A percentile compares a stretch with the other conserved stretches of the same genome.
These are phyloP conservation scores for Suhomyces emberorum DNA, from an alignment of 805 yeast species.

Conservation along the genomic window DNA sequence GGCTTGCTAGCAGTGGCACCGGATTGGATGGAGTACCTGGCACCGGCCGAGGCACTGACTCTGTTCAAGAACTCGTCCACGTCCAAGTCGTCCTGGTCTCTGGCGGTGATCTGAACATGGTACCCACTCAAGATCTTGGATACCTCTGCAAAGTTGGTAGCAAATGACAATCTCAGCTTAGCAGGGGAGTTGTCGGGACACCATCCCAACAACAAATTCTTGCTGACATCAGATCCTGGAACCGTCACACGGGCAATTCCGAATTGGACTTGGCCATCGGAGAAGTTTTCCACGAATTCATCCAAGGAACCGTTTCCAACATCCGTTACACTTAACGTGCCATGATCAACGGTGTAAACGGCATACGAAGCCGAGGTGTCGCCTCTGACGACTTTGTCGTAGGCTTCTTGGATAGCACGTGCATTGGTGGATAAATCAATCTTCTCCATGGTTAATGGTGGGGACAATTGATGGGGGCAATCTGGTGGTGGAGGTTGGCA, in stretches of 20 bases:
- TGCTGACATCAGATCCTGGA: conserved; percentile 87
- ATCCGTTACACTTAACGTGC: conserved; percentile 45
- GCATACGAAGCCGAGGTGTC: conserved; percentile 71
- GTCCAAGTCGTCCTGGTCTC: conserved; percentile 87
- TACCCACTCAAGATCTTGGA: conserved; percentile 72
- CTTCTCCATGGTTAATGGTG: conserved; percentile 44
- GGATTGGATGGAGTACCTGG: conserved; percentile 74
- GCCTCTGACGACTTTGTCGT: conserved; percentile 76
- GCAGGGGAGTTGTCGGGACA: conserved; percentile 93
- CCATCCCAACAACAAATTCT: conserved; percentile 88
- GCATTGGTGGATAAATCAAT: conserved; percentile 66
- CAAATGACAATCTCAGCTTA: conserved; percentile 72
- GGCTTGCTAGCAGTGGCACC: conserved; percentile 6
- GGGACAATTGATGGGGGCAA: background rate
- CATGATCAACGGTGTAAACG: conserved; percentile 70
- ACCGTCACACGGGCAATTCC: conserved; percentile 87
- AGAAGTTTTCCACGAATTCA: conserved; percentile 78
- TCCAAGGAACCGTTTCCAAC: conserved; percentile 64
- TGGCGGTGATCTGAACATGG: conserved; percentile 96
- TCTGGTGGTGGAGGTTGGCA: background rate
- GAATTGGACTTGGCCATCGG: conserved; percentile 84
- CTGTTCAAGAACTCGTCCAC: conserved; percentile 70
- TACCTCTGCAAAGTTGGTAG: conserved; percentile 73
- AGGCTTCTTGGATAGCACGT: conserved; percentile 67
- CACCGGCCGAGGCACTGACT: conserved; percentile 91